Percentiles rank a stretch among this genome's conserved stretches.
phyloP scores from a whole-genome alignment of 257 asterid species.

The Nicotiana paniculata region DNA sequence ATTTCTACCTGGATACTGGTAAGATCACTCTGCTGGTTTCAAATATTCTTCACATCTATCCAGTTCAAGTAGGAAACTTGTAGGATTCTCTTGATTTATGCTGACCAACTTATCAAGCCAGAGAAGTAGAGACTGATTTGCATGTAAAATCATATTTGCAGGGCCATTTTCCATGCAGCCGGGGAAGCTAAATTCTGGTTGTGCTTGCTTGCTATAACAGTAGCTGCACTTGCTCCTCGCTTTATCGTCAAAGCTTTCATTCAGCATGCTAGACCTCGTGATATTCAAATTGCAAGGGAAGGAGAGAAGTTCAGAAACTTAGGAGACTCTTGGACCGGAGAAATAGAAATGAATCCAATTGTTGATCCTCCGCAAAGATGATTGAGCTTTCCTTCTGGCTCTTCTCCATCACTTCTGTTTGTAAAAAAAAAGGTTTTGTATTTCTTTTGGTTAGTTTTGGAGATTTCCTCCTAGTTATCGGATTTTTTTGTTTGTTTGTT shows the following conservation, averaged over 20 bases:
- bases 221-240: slow-evolving; percentile 73
- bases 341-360: slow-evolving; percentile 64
- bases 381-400: slow-evolving; percentile 4
- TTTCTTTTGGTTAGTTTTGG: slow-evolving; percentile 22
- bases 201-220: slow-evolving; percentile 55
- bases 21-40: slow-evolving; percentile 13
- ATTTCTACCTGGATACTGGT: slow-evolving; percentile 85
- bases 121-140: slow-evolving; percentile 3
- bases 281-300: slow-evolving; percentile 76
- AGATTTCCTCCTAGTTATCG: slow-evolving; percentile 6
- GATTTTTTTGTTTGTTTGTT: slow-evolving; percentile 20
- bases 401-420: slow-evolving; percentile 1
- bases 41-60: neutral
- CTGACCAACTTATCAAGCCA: neutral
- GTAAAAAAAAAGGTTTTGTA: slow-evolving; percentile 15
- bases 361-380: slow-evolving; percentile 36
- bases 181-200: slow-evolving; percentile 59
- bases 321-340: slow-evolving; percentile 21
- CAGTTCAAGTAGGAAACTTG: neutral
- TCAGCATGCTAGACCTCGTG: slow-evolving; percentile 47
- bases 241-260: slow-evolving; percentile 48
- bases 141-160: slow-evolving; percentile 25
- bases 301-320: slow-evolving; percentile 52
- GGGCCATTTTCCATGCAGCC: slow-evolving; percentile 82
- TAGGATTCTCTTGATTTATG: neutral